Percentiles rank a stretch among this genome's conserved stretches.
Conservation (phyloP, 2,329 filamentous ascomycete genomes). For the Lasiodiplodia hormozganensis region DNA sequence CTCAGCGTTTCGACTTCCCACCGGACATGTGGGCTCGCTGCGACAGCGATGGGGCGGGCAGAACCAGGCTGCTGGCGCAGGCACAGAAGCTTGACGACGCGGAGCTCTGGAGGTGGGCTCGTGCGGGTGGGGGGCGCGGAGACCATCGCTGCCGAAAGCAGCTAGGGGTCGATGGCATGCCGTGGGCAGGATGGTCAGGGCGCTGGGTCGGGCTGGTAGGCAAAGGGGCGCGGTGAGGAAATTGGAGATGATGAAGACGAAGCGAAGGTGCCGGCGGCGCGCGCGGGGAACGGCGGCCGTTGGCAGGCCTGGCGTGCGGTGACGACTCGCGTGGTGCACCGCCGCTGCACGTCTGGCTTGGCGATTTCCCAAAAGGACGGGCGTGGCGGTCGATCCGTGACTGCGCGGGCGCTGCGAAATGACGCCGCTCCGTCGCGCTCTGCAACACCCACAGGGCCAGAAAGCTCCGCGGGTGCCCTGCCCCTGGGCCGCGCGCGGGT, state of each 20-base stretch:
- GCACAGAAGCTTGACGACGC: slow-evolving; percentile 16
- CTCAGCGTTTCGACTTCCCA: neutral
- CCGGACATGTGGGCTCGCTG: neutral
- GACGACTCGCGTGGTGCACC: slow-evolving; percentile 12
- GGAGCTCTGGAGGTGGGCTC: slow-evolving; percentile 13
- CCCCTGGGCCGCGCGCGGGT: slow-evolving; percentile 1
- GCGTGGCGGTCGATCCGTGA: slow-evolving; percentile 8
- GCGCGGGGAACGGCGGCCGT: slow-evolving; percentile 14
- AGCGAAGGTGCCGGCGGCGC: neutral
- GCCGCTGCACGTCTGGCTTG: slow-evolving; percentile 9
- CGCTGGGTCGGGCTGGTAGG: neutral
- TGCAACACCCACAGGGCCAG: slow-evolving; percentile 3
- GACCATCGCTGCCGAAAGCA: slow-evolving; percentile 20
- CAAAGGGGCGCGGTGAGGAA: slow-evolving; percentile 8
- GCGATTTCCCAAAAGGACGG: slow-evolving; percentile 19
- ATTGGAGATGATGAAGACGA: slow-evolving; percentile 6
- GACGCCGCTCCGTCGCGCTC: slow-evolving; percentile 15
- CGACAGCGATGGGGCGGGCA: slow-evolving; percentile 7
- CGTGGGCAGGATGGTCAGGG: neutral
- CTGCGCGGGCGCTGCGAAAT: slow-evolving; percentile 4
- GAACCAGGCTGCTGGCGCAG: slow-evolving; percentile 6
- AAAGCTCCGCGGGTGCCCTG: slow-evolving; percentile 4
- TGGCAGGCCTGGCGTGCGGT: slow-evolving; percentile 9
- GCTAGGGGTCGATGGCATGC: slow-evolving; percentile 5
- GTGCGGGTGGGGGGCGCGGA: slow-evolving; percentile 13